These are phyloP conservation scores for Salix caprea DNA, from an alignment of 345 rosid species.

Conservation along the genomic window DNA sequence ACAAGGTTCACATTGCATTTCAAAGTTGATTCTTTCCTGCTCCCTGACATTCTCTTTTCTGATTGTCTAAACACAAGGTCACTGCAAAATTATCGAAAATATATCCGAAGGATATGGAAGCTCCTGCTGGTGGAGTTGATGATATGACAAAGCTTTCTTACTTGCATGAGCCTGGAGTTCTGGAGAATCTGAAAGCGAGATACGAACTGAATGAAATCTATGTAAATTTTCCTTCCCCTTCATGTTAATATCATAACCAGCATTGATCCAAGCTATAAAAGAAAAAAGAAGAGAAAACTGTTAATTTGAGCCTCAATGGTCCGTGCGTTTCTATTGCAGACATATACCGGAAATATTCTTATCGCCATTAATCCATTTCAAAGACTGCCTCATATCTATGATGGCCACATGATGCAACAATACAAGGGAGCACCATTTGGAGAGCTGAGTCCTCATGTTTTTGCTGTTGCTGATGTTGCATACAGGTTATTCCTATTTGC, in stretches of 20 bases:
- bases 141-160: conserved; percentile 96
- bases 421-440: conserved; percentile 93
- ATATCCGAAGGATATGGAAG: conserved; percentile 86
- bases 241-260: not conserved
- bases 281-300: not conserved
- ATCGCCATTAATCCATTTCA: conserved; percentile 91
- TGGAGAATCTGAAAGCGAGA: conserved; percentile 70
- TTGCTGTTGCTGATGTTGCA: conserved; percentile 90
- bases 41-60: not conserved
- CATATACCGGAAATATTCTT: conserved; percentile 83
- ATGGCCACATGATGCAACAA: conserved; percentile 89
- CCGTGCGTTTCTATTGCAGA: conserved; percentile 35
- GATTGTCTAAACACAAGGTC: conserved; percentile 35
- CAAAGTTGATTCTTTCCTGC: not conserved
- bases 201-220: conserved; percentile 91
- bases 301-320: not conserved
- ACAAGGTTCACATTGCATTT: not conserved
- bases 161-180: conserved; percentile 93
- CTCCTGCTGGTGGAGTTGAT: conserved; percentile 94
- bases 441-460: conserved; percentile 88
- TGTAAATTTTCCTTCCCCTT: conserved; percentile 40
- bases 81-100: conserved; percentile 60
- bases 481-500: conserved; percentile 46
- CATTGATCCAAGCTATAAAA: not conserved
- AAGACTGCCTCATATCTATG: conserved; percentile 83